Percentiles rank a stretch among this genome's conserved stretches.
Evolutionary conservation across 192 early-diverging fungal species (phyloP).

Genomic region (Geranomyces variabilis): DNA sequence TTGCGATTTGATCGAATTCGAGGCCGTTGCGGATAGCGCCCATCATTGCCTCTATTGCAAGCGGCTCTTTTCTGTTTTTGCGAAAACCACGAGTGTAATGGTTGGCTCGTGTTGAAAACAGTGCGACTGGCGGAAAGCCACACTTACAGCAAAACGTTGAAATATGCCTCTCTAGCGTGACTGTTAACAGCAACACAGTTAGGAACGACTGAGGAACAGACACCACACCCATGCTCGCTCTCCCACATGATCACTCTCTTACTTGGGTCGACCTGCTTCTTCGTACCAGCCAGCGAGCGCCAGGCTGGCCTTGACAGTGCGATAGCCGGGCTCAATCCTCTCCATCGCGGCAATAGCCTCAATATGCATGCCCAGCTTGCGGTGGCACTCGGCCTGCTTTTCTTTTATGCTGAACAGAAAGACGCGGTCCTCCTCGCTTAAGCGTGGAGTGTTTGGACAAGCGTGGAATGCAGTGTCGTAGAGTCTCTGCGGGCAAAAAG

Average conservation of each 20-base stretch:
- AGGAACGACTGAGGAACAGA: too few species aligned
- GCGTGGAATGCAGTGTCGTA: not conserved
- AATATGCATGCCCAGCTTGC: not conserved
- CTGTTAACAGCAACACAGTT: not conserved
- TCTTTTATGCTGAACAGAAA: conserved; percentile 15
- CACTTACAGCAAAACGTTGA: conserved; percentile 8
- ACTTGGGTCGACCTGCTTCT: not conserved
- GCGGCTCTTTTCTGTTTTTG: conserved; percentile 21
- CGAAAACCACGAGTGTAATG: too few species aligned
- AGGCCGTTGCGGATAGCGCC: conserved; percentile 13
- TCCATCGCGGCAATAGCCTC: conserved; percentile 11
- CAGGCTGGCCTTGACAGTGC: not conserved
- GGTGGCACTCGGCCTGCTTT: not conserved
- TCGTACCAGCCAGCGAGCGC: conserved; percentile 16
- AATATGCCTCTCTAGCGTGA: conserved; percentile 9
- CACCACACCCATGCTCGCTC: too few species aligned
- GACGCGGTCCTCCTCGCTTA: not conserved
- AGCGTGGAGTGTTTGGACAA: not conserved
- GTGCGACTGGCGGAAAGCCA: too few species aligned
- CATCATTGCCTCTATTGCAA: conserved; percentile 19
- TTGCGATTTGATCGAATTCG: not conserved
- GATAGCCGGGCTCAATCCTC: not conserved
- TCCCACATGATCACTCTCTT: too few species aligned
- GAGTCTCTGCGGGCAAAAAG: not conserved
- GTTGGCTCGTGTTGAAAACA: too few species aligned